Base-by-base conservation (phyloP, 208 protist genomes). In the Trypanosoma cruzi region DNA sequence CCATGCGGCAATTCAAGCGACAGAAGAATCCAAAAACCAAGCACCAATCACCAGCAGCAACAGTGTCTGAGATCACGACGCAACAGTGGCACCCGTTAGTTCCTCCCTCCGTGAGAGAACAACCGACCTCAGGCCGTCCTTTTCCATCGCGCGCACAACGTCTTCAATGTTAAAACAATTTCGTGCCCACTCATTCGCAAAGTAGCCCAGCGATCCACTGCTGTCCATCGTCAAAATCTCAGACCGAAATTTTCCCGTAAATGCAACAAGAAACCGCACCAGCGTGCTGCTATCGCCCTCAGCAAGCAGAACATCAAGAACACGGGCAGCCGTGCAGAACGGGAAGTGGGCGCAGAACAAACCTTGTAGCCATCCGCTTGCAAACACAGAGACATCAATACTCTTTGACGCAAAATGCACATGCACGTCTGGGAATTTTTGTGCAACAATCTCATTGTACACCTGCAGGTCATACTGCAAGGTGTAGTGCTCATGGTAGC, bases 321-420 rank as follows among this genome's bases (percentile, higher is more conserved):
- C 34, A 5, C 66, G 55, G 34, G 37, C 52, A 7, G 72, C 72
- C 2, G 65, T 73, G 26, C 55, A 54, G 44, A 78, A 64, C 6
- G 66, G 66, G 59, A 78, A 78, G 54, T 78, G 72, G 28, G 72
- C 65, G 31, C 64, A 71, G 50, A 78, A 72, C 11, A 63, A 10
- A 22, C 37, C 72, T 32, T 73, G 65, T 13, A 78, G 56, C 72
- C 65, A 78, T 5, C 65, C 72, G 32, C 59, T 65, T 22, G 64
- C 72, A 62, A 78, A 78, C 2, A 78, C 65, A 48, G 54, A 60
- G 14, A 71, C 40, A 46, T 77, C 71, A 34, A 77, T 65, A 11
- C 52, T 28, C 6, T 44, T 42, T 29, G 14, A 8, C 52, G 4
- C n/a, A 68, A 77, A 63, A 18, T 62, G 57, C n/a, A 54, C 55